Conservation (phyloP, 2,329 filamentous ascomycete species). For the Trichothecium sympodiale region DNA sequence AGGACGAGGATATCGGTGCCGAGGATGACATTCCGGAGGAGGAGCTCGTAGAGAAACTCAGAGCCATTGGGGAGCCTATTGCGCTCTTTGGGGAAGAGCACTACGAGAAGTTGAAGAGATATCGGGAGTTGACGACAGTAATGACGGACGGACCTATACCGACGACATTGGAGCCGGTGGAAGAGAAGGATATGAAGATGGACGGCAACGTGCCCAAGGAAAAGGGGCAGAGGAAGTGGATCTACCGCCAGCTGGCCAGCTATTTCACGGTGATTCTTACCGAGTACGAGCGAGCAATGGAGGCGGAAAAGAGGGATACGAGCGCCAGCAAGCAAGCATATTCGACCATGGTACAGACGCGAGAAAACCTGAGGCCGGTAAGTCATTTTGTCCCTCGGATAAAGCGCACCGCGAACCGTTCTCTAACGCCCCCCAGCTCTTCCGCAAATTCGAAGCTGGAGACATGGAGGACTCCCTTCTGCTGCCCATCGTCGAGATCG, state of each 20-base stretch:
- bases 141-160: constrained; percentile 72
- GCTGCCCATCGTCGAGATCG: constrained; percentile 80
- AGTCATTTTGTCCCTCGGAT: constrained; percentile 11
- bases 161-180: constrained; percentile 68
- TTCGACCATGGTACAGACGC: constrained; percentile 75
- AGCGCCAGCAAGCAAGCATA: constrained; percentile 73
- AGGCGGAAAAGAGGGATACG: constrained; percentile 51
- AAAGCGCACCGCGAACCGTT: no score
- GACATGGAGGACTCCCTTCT: constrained; percentile 72
- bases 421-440: constrained; percentile 39
- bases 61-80: constrained; percentile 61
- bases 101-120: constrained; percentile 56
- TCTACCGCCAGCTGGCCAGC: constrained; percentile 80
- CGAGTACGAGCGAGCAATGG: constrained; percentile 76
- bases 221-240: constrained; percentile 51
- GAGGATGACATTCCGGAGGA: constrained; percentile 59
- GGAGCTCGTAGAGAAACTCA: constrained; percentile 56
- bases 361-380: constrained; percentile 74
- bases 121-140: constrained; percentile 51
- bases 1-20: constrained; percentile 29
- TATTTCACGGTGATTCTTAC: constrained; percentile 95
- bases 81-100: constrained; percentile 75
- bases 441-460: constrained; percentile 75
- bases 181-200: constrained; percentile 84
- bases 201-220: constrained; percentile 51